Base-by-base conservation (phyloP, 73 alveolate genomes). In the Paraurostyla sp. region DNA sequence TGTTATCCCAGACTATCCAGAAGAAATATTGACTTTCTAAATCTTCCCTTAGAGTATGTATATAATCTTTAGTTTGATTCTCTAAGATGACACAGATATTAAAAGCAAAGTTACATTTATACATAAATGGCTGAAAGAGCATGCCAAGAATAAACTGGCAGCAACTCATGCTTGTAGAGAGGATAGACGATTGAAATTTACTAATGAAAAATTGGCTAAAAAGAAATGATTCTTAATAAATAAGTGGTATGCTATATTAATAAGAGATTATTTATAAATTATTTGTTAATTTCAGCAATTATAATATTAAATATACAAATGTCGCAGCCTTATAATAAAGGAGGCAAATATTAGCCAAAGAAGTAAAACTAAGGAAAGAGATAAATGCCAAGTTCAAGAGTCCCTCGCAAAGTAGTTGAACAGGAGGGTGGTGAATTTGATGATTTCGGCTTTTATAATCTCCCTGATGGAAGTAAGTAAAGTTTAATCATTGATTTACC, bases 391-490 rank as follows among this genome's bases (percentile, higher is more conserved):
- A 50, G 35, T 27, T 60, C 78, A 13, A 60, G 78, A 60, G 9
- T 29, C 25, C 9, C 32, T 22, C 22, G 78, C 22, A 9, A 71
- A 36, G 6, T 71, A 9, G 73, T 9, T 13, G 85, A 71, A n/a
- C 41, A 33, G 9, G 13, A 15, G 48, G 88, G 88, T 43, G 88
- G 88, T 2, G 9, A 23, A 18, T 76, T 23, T 76, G 88, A 76
- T 48, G 73, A 49, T 2, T 25, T 48, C 3, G 88, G 88, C 23
- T 76, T 76, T 23, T 76, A 76, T 25, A 76, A 22, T 45, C 51
- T 76, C 0, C 88, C 88, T n/a, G 88, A 76, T 46, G 88, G 88
- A 30, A 71, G 85, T 71, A 71, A 71, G 85, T 71, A 9, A 45
- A 11, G 7, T 7, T 11, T 11, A 45, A 7, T 11, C 56, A 45